Evolutionary conservation across 2,329 filamentous ascomycete species (phyloP), one percentile per base, ranked within the genome.

Genomic region (Purpureocillium lavendulum): DNA sequence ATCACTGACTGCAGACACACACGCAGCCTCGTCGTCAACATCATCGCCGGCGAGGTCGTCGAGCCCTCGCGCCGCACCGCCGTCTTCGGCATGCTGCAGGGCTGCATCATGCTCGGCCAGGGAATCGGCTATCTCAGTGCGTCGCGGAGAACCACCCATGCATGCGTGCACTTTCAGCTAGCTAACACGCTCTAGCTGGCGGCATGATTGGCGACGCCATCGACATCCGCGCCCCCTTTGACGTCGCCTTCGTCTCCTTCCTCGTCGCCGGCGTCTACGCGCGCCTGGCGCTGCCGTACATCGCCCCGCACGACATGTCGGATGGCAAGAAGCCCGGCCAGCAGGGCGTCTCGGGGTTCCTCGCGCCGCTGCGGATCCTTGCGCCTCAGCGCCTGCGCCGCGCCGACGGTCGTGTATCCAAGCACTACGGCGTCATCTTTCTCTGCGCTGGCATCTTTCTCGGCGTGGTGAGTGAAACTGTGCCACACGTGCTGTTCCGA

Each of bases 401-500:
- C 1, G 49, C 51, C 1, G 65, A 69, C 36, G 81, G 81, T 1
- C 61, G 59, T 2, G 49, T 70, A 5, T 62, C 59, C 36, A 75
- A 60, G 14, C 76, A 84, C 45, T 76, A 76, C 17, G 80, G 82
- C 2, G 69, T 82, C 0, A 58, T 82, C 3, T 71, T 84, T 2
- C 69, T 86, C 3, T 81, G 77, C 15, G 59, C 67, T 1, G 82
- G 82, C 2, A 78, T 83, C 2, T 86, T 84, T 42, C 58, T 82
- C 1, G 80, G 76, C 0, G 79, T 85, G 0, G 70, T 74, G 54
- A 51, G 67, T 64, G n/a, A n/a, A n/a, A n/a, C n/a, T n/a, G n/a
- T n/a, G 15, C 12, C 8, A 28, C 21, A 10, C 28, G n/a, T n/a
- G n/a, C n/a, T n/a, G n/a, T n/a, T n/a, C n/a, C n/a, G n/a, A n/a